These are phyloP conservation scores for Fusarium avenaceum DNA, from an alignment of 2,329 filamentous ascomycete genomes.

Conservation along the genomic window DNA sequence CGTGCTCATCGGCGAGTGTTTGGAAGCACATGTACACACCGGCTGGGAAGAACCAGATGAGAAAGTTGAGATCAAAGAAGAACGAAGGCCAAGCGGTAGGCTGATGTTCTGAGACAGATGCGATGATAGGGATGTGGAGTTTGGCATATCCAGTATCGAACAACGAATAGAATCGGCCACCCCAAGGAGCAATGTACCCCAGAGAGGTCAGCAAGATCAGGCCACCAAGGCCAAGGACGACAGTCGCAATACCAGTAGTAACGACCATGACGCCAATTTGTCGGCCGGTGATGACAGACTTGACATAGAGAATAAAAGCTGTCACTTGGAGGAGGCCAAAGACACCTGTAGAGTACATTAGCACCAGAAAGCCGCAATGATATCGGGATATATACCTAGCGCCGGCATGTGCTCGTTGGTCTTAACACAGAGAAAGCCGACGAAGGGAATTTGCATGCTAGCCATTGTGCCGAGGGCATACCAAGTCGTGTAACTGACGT, in stretches of 20 bases:
- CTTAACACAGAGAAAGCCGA: constrained; percentile 94
- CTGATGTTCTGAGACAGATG: constrained; percentile 99
- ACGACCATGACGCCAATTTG: constrained; percentile 94
- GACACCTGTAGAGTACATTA: constrained; percentile 71
- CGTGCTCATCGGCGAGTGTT: constrained; percentile 92
- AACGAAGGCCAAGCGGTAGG: constrained; percentile 99
- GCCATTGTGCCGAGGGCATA: constrained; percentile 95
- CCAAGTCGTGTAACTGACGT: constrained; percentile 98
- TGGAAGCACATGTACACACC: constrained; percentile 99
- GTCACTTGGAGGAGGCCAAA: constrained; percentile 96
- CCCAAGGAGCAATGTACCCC: constrained; percentile 96
- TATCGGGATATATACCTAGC: constrained; percentile 69
- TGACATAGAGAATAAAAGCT: constrained; percentile 90
- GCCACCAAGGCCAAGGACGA: constrained; percentile 78
- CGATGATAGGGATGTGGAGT: constrained; percentile 99
- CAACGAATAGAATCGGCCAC: constrained; percentile 97
- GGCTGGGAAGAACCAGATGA: constrained; percentile 99
- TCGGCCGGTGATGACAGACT: constrained; percentile 87
- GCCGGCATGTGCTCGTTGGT: constrained; percentile 99
- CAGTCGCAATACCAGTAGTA: constrained; percentile 79
- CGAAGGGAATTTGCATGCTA: constrained; percentile 99
- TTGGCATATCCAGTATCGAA: constrained; percentile 99
- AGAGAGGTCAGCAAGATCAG: constrained; percentile 90
- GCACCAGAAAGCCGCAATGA: not conserved
- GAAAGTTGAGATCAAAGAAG: constrained; percentile 98